Evolutionary conservation across 495 filamentous ascomycete genomes (phyloP).

Genomic region (Margaritispora aquatica): DNA sequence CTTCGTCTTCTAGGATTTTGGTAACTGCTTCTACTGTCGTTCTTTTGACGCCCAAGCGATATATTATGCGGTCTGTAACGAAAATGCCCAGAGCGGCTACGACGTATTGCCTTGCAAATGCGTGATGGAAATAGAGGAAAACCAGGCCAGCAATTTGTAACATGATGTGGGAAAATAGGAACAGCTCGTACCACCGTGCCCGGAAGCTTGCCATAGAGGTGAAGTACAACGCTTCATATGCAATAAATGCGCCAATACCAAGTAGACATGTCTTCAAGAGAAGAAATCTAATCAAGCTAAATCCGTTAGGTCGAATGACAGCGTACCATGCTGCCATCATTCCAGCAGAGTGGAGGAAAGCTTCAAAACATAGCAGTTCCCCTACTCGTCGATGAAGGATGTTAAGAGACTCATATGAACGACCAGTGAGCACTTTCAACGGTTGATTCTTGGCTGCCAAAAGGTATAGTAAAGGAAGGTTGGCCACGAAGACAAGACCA

Average conservation of each 20-base stretch:
- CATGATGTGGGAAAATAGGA: conserved; percentile 49
- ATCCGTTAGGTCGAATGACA: conserved; percentile 32
- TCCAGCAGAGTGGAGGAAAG: conserved; percentile 36
- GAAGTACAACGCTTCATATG: conserved; percentile 45
- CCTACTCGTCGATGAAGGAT: conserved; percentile 52
- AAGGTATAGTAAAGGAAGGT: conserved; percentile 55
- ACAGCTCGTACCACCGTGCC: conserved; percentile 49
- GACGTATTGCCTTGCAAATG: conserved; percentile 32
- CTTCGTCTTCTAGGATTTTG: conserved; percentile 38
- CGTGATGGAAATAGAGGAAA: conserved; percentile 50
- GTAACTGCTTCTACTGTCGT: conserved; percentile 37
- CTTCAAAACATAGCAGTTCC: conserved; percentile 39
- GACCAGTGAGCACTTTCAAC: conserved; percentile 49
- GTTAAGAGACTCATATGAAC: conserved; percentile 58
- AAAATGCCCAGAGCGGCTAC: conserved; percentile 43
- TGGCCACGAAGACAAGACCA: conserved; percentile 47
- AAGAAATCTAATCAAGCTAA: conserved; percentile 30
- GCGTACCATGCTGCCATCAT: conserved; percentile 44
- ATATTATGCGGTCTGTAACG: conserved; percentile 50
- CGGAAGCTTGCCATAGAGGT: conserved; percentile 44
- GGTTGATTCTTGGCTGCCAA: conserved; percentile 60
- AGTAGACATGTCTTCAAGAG: conserved; percentile 32
- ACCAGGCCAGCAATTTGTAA: conserved; percentile 44
- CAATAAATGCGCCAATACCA: conserved; percentile 41
- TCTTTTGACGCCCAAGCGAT: conserved; percentile 42